A percentile compares a stretch with the other conserved stretches of the same genome.
Conservation (phyloP, 495 filamentous ascomycete species). For the Schizothecium vesticola region DNA sequence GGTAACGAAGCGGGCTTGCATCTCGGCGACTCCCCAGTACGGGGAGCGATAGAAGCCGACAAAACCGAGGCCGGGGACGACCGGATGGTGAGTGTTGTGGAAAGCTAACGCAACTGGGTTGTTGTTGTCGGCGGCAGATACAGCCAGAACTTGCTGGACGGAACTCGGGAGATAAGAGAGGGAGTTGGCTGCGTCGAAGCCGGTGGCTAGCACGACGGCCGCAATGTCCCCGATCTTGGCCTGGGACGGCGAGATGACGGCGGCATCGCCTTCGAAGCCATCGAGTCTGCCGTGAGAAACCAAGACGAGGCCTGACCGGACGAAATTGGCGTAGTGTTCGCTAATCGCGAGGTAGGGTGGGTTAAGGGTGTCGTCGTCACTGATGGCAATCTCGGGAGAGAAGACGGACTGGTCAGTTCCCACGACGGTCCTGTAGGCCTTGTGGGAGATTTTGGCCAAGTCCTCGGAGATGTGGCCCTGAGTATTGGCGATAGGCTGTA, state of each 20-base stretch:
- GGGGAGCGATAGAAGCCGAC: slow-evolving; percentile 83
- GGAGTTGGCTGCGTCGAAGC: slow-evolving; percentile 59
- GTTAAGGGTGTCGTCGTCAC: slow-evolving; percentile 28
- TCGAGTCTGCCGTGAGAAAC: slow-evolving; percentile 39
- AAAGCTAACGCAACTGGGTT: slow-evolving; percentile 66
- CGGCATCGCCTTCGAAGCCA: slow-evolving; percentile 26
- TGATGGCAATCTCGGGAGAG: slow-evolving; percentile 35
- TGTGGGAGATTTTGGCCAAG: slow-evolving; percentile 46
- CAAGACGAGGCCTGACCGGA: slow-evolving; percentile 58
- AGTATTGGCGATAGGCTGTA: slow-evolving; percentile 49
- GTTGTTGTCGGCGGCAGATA: slow-evolving; percentile 48
- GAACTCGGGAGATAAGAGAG: slow-evolving; percentile 55
- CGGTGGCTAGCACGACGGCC: slow-evolving; percentile 69
- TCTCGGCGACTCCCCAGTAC: slow-evolving; percentile 83
- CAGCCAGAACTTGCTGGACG: slow-evolving; percentile 51
- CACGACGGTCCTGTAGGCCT: slow-evolving; percentile 49
- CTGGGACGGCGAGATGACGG: slow-evolving; percentile 31
- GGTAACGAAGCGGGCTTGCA: slow-evolving; percentile 68
- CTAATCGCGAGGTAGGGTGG: slow-evolving; percentile 63
- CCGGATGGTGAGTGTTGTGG: slow-evolving; percentile 55
- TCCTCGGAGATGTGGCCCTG: slow-evolving; percentile 55
- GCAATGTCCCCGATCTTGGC: slow-evolving; percentile 52
- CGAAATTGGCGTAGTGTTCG: slow-evolving; percentile 67
- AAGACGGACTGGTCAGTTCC: slow-evolving; percentile 60
- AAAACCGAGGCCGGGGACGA: slow-evolving; percentile 64